phyloP scores from a whole-genome alignment of 2,329 filamentous ascomycete species.

The Aschersonia sp. region DNA sequence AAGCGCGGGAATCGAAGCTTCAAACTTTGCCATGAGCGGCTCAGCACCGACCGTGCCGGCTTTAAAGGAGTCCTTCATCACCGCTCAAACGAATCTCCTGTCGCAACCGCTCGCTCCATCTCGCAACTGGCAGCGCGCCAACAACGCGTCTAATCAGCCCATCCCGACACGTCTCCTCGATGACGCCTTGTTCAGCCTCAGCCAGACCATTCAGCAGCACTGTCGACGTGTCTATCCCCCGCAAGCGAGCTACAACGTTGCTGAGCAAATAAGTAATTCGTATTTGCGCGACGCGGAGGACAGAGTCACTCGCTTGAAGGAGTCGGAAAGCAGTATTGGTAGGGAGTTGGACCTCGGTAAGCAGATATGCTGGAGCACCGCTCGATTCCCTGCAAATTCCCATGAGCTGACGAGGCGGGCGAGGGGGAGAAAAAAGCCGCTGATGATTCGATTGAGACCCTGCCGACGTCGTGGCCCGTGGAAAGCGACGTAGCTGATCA shows the following conservation, averaged over 20 bases:
- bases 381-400: neutral
- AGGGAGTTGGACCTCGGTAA: conserved; percentile 30
- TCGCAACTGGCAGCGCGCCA: conserved; percentile 32
- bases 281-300: conserved; percentile 38
- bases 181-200: conserved; percentile 42
- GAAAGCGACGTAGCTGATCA: conserved; percentile 19
- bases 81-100: conserved; percentile 46
- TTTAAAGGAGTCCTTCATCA: conserved; percentile 50
- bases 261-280: conserved; percentile 55
- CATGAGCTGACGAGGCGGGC: neutral
- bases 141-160: conserved; percentile 24
- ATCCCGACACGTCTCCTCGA: conserved; percentile 36
- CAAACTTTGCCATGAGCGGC: conserved; percentile 1
- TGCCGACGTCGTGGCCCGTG: conserved; percentile 32
- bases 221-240: conserved; percentile 50
- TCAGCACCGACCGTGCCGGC: conserved; percentile 39
- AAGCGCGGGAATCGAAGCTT: no score
- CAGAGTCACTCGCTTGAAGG: conserved; percentile 18
- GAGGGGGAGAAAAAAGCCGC: conserved; percentile 17
- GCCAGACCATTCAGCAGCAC: conserved; percentile 49
- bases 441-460: conserved; percentile 25
- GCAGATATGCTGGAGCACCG: conserved; percentile 3
- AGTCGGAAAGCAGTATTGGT: conserved; percentile 19
- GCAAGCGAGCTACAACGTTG: conserved; percentile 54
- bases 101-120: conserved; percentile 43